Evolutionary conservation across 108 stramenopile species (phyloP).

Genomic region (Cylindrotheca closterium): DNA sequence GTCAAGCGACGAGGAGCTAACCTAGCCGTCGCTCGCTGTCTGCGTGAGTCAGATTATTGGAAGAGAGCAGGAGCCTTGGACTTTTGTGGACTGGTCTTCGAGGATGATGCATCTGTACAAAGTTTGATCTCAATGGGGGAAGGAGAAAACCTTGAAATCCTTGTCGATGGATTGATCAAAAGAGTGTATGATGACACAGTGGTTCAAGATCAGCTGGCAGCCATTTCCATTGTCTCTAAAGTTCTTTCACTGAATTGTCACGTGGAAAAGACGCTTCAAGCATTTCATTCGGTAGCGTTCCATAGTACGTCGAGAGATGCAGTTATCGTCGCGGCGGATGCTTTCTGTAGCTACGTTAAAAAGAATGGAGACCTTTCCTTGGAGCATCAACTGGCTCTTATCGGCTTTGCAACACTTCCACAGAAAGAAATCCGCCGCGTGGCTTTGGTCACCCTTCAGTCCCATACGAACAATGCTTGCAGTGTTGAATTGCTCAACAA

Average conservation of each 20-base stretch:
- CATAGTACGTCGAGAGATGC: neutral
- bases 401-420: neutral
- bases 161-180: neutral
- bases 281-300: neutral
- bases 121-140: neutral
- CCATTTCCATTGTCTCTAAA: neutral
- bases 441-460: slow-evolving; percentile 3
- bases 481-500: neutral
- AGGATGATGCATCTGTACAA: neutral
- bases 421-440: neutral
- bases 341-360: neutral
- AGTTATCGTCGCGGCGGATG: neutral
- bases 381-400: neutral
- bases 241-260: neutral
- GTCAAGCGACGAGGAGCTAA: slow-evolving; percentile 12
- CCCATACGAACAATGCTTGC: neutral
- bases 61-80: neutral
- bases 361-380: neutral
- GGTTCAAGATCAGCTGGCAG: neutral
- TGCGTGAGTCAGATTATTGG: neutral
- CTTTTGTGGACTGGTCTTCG: neutral
- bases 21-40: neutral
- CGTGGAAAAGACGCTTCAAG: neutral
- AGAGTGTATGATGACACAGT: neutral
- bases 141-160: slow-evolving; percentile 5